These are phyloP conservation scores for Aspergillus jensenii DNA, from an alignment of 2,329 filamentous ascomycete species.

Conservation along the genomic window DNA sequence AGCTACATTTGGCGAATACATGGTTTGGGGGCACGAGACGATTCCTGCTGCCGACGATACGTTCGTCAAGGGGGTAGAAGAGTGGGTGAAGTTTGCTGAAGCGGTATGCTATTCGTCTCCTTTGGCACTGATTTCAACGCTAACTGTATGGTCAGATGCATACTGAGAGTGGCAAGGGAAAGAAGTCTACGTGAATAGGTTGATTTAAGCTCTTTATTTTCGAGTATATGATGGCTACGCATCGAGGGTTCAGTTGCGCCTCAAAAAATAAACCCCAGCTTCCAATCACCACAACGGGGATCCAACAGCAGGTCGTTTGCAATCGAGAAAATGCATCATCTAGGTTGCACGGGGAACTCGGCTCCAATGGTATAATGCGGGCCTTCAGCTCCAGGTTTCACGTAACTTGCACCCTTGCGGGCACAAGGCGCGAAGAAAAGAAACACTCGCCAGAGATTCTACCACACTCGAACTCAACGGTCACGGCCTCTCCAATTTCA, in stretches of 20 bases:
- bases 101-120: constrained; percentile 50
- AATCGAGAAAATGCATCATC: background rate
- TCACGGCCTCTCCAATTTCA: background rate
- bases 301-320: background rate
- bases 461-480: too few relatives aligned
- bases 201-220: background rate
- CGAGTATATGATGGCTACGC: background rate
- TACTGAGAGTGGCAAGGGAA: constrained; percentile 13
- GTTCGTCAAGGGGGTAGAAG: constrained; percentile 72
- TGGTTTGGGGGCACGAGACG: constrained; percentile 82
- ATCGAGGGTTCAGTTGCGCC: background rate
- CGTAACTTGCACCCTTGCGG: background rate
- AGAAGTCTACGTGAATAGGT: constrained; percentile 17
- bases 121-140: background rate
- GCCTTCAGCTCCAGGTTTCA: background rate
- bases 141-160: constrained; percentile 29
- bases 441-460: too few relatives aligned
- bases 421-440: background rate
- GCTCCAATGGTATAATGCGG: background rate
- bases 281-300: background rate
- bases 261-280: background rate
- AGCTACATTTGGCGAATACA: constrained; percentile 69
- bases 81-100: constrained; percentile 76
- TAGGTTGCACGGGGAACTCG: background rate
- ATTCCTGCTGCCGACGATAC: constrained; percentile 64